Evolutionary conservation across 2,329 filamentous ascomycete genomes (phyloP).

Genomic region (Diplodia intermedia): DNA sequence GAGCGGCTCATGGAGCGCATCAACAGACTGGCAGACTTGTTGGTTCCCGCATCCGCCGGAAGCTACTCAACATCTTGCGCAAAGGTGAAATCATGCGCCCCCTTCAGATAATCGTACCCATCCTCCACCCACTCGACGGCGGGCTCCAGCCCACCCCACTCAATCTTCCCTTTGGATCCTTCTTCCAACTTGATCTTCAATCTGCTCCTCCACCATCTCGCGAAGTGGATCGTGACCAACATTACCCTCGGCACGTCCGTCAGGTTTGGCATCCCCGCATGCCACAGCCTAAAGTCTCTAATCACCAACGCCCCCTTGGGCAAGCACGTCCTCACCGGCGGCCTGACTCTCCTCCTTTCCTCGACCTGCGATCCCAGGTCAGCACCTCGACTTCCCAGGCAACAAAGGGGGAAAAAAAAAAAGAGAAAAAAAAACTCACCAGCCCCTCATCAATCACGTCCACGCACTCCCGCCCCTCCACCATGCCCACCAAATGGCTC

Average conservation of each 20-base stretch:
- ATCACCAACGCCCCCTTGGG: conserved; percentile 64
- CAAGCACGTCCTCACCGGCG: conserved; percentile 59
- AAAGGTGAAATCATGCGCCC: no score
- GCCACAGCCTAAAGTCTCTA: conserved; percentile 67
- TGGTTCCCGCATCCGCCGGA: conserved; percentile 37
- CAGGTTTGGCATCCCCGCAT: conserved; percentile 67
- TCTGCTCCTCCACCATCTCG: conserved; percentile 61
- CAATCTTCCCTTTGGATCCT: conserved; percentile 6
- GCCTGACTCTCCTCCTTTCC: conserved; percentile 47
- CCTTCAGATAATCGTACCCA: conserved; percentile 26
- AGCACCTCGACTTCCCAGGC: background rate
- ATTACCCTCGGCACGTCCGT: conserved; percentile 48
- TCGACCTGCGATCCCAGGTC: conserved; percentile 42
- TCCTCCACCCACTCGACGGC: conserved; percentile 10
- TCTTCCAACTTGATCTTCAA: background rate
- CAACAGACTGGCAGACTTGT: conserved; percentile 37
- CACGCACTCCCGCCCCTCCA: background rate
- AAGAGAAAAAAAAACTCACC: conserved; percentile 36
- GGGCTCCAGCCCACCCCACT: conserved; percentile 14
- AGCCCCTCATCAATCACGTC: conserved; percentile 46
- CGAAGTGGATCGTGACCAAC: conserved; percentile 58
- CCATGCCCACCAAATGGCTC: conserved; percentile 56
- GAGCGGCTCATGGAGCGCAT: conserved; percentile 40
- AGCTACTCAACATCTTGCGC: no score
- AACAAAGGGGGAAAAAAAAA: no score